These are phyloP conservation scores for Zizania palustris DNA, from an alignment of 202 grass and related monocot genomes.

Conservation along the genomic window DNA sequence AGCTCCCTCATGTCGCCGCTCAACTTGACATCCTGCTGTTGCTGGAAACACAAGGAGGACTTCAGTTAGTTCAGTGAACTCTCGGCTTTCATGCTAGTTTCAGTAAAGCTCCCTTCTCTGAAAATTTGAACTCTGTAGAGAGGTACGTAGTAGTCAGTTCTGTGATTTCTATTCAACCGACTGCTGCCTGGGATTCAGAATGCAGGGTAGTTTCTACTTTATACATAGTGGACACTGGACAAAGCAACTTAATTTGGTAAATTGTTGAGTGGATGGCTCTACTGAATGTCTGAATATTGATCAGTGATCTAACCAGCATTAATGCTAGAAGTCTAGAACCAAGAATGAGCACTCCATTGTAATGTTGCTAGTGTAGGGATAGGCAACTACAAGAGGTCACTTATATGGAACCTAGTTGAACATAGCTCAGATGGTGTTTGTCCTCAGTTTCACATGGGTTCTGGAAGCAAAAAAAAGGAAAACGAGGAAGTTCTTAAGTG, in stretches of 20 bases:
- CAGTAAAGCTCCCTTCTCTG: background rate
- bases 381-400: background rate
- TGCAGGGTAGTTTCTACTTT: background rate
- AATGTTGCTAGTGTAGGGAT: background rate
- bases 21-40: slow-evolving; percentile 50
- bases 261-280: slow-evolving; percentile 12
- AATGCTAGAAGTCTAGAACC: background rate
- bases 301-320: background rate
- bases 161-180: background rate
- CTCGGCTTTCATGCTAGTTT: slow-evolving; percentile 19
- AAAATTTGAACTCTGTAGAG: slow-evolving; percentile 9
- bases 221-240: background rate
- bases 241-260: background rate
- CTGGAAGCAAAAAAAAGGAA: background rate
- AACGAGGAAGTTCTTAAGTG: background rate
- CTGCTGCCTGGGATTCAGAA: background rate
- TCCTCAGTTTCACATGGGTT: background rate
- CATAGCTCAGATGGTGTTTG: slow-evolving; percentile 7
- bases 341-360: background rate
- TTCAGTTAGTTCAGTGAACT: slow-evolving; percentile 14
- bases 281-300: slow-evolving; percentile 13
- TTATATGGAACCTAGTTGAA: slow-evolving; percentile 1
- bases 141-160: background rate
- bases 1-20: slow-evolving; percentile 64
- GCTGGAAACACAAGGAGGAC: slow-evolving; percentile 19